Conservation (phyloP, 2,329 filamentous ascomycete species). For the Aspergillus viridinutans region DNA sequence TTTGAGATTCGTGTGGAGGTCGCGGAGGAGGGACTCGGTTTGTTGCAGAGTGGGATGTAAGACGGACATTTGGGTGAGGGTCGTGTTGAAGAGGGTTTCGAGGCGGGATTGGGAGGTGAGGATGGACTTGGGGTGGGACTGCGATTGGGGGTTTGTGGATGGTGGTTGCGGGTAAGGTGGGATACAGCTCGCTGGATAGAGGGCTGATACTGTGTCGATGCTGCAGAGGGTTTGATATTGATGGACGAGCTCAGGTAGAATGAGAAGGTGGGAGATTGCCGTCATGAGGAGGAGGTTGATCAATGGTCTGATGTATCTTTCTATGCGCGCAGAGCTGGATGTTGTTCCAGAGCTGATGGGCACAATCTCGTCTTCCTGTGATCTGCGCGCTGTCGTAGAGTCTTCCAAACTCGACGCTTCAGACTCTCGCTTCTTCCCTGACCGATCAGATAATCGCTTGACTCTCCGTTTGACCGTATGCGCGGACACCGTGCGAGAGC, state of each 20-base stretch:
- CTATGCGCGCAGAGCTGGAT: not conserved
- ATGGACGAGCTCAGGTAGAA: constrained; percentile 33
- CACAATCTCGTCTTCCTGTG: not conserved
- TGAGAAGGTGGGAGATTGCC: constrained; percentile 30
- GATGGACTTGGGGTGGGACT: constrained; percentile 14
- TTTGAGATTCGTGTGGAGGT: constrained; percentile 25
- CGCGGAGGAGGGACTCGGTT: constrained; percentile 27
- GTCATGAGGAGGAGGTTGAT: constrained; percentile 26
- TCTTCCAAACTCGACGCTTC: not conserved
- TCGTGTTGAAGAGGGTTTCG: constrained; percentile 26
- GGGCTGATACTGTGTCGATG: constrained; percentile 17
- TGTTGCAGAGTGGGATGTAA: constrained; percentile 25
- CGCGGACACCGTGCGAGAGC: constrained; percentile 6
- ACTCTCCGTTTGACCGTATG: constrained; percentile 21
- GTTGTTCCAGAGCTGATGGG: not conserved
- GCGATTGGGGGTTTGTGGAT: constrained; percentile 6
- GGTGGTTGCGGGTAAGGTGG: constrained; percentile 10
- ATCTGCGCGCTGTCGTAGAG: not conserved
- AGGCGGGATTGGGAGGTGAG: constrained; percentile 21
- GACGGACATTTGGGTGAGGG: constrained; percentile 24
- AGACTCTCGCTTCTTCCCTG: not conserved
- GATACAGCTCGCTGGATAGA: constrained; percentile 29
- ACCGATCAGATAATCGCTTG: constrained; percentile 8
- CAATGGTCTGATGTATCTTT: constrained; percentile 12
- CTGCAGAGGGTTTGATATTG: constrained; percentile 28